Conservation (phyloP, 352 stramenopile species). For the Phytophthora sojae region DNA sequence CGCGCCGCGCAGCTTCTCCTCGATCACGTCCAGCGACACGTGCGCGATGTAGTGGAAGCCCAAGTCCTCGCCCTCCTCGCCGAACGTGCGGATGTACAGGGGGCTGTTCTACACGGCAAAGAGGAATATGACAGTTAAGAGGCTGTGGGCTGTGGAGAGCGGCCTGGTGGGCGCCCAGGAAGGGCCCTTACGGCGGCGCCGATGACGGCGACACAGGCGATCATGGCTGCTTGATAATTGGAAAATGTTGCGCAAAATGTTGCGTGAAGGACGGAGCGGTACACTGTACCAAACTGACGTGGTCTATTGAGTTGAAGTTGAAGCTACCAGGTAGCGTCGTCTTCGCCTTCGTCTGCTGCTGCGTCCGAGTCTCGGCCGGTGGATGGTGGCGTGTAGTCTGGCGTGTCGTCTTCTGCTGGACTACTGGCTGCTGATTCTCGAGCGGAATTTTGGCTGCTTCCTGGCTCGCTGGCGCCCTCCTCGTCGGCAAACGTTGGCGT, state of each 20-base stretch:
- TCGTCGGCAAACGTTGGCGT: neutral
- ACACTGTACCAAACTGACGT: conserved; percentile 28
- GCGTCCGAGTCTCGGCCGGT: conserved; percentile 30
- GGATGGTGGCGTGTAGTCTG: conserved; percentile 35
- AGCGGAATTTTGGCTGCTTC: conserved; percentile 16
- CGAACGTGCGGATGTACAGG: conserved; percentile 85
- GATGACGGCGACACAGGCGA: conserved; percentile 84
- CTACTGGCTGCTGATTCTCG: conserved; percentile 13
- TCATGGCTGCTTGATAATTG: conserved; percentile 47
- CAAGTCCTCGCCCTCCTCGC: conserved; percentile 82
- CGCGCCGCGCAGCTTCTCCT: conserved; percentile 74
- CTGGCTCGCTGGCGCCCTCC: neutral
- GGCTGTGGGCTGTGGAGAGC: neutral
- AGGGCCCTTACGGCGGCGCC: conserved; percentile 68
- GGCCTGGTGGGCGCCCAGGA: neutral
- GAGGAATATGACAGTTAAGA: neutral
- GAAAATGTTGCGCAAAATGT: conserved; percentile 25
- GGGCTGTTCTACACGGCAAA: conserved; percentile 65
- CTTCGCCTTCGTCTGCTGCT: conserved; percentile 5
- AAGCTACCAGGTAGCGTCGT: conserved; percentile 17
- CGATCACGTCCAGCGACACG: conserved; percentile 85
- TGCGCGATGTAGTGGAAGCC: conserved; percentile 90
- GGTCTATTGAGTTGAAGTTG: conserved; percentile 19
- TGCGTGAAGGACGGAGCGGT: conserved; percentile 10
- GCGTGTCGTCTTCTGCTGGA: conserved; percentile 15